These are phyloP conservation scores for Penicillium argentinense DNA, from an alignment of 495 filamentous ascomycete species.

Conservation along the genomic window DNA sequence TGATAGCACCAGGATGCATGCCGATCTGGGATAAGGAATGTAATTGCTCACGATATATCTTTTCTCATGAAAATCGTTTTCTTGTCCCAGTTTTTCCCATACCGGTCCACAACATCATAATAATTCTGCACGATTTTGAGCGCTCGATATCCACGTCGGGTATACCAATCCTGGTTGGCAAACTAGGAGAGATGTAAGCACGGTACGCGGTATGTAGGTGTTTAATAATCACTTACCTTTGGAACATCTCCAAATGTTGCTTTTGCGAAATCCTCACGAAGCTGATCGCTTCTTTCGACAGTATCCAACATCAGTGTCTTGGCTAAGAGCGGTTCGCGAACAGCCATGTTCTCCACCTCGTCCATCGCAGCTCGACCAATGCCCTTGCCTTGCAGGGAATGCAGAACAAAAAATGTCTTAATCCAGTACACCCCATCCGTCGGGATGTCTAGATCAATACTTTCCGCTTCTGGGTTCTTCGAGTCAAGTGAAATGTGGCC, in stretches of 20 bases:
- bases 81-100: conserved; percentile 19
- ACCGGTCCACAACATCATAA: conserved; percentile 11
- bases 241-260: conserved; percentile 12
- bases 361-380: conserved; percentile 32
- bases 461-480: conserved; percentile 12
- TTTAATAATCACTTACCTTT: conserved; percentile 16
- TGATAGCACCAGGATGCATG: too few relatives aligned
- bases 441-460: conserved; percentile 18
- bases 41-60: conserved; percentile 8
- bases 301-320: conserved; percentile 24
- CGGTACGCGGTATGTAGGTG: not conserved
- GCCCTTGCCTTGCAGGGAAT: conserved; percentile 21
- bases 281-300: conserved; percentile 15
- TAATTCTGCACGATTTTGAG: conserved; percentile 16
- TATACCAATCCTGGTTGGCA: conserved; percentile 21
- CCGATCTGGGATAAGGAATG: too few relatives aligned
- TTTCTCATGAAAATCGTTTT: conserved; percentile 28
- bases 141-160: conserved; percentile 15
- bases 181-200: not conserved
- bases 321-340: conserved; percentile 21
- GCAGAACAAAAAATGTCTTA: conserved; percentile 26
- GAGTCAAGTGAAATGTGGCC: conserved; percentile 34
- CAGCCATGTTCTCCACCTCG: conserved; percentile 25
- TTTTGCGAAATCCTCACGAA: conserved; percentile 21
- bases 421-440: conserved; percentile 24